A percentile compares a stretch with the other conserved stretches of the same genome.
phyloP scores from a whole-genome alignment of 75 land plant genomes.

The Larix kaempferi region DNA sequence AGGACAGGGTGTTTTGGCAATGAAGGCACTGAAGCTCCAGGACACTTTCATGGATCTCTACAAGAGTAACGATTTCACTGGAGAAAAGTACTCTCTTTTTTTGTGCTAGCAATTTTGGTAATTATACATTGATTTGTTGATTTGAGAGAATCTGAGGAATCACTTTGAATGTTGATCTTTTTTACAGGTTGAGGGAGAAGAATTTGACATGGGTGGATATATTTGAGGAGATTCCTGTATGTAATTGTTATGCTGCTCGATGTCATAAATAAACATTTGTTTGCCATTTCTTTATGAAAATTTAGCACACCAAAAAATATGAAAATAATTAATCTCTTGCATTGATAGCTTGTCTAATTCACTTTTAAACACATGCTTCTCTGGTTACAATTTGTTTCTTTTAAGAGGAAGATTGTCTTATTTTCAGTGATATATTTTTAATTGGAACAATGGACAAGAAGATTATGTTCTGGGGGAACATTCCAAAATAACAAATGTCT shows the following conservation, averaged over 20 bases:
- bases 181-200: slow-evolving; percentile 85
- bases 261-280: background rate
- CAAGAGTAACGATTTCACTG: slow-evolving; percentile 70
- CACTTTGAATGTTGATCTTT: background rate
- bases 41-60: slow-evolving; percentile 96
- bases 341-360: background rate
- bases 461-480: background rate
- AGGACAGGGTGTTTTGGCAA: slow-evolving; percentile 85
- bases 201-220: slow-evolving; percentile 91
- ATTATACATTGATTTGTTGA: slow-evolving; percentile 2
- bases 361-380: background rate
- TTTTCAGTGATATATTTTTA: background rate
- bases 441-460: background rate
- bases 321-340: too few relatives aligned
- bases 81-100: slow-evolving; percentile 68
- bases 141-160: background rate
- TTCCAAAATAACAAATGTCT: background rate
- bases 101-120: background rate
- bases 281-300: background rate
- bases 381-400: background rate
- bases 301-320: too few relatives aligned
- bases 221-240: slow-evolving; percentile 95
- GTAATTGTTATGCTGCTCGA: slow-evolving; percentile 12
- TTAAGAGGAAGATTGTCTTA: background rate
- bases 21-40: slow-evolving; percentile 89